These are phyloP conservation scores for Xylariaceae sp. DNA, from an alignment of 2,329 filamentous ascomycete genomes.

Conservation along the genomic window DNA sequence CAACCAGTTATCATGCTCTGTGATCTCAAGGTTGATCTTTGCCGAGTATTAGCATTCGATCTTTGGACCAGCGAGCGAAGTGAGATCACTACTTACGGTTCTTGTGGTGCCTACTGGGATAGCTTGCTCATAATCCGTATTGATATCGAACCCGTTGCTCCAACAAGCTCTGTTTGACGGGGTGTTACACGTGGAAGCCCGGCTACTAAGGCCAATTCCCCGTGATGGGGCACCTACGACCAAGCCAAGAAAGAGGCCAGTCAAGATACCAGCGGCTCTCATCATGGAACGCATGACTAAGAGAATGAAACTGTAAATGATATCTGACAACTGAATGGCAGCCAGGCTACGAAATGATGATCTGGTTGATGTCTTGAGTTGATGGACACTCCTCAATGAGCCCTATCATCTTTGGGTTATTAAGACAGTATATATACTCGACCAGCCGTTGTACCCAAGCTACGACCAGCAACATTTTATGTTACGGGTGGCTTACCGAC, in stretches of 20 bases:
- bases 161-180: constrained; percentile 24
- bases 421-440: too few species aligned
- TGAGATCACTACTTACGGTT: constrained; percentile 10
- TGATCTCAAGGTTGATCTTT: constrained; percentile 22
- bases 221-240: constrained; percentile 11
- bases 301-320: background rate
- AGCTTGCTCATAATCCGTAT: constrained; percentile 24
- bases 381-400: too few species aligned
- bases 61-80: constrained; percentile 34
- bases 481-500: too few species aligned
- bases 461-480: too few species aligned
- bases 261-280: constrained; percentile 1
- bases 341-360: background rate
- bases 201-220: constrained; percentile 5
- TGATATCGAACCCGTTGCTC: constrained; percentile 22
- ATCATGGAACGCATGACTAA: constrained; percentile 8
- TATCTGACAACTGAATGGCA: background rate
- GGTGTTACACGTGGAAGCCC: constrained; percentile 15
- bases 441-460: too few species aligned
- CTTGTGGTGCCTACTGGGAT: constrained; percentile 17
- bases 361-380: too few species aligned
- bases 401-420: too few species aligned
- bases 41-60: background rate
- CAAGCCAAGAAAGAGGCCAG: constrained; percentile 8
- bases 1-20: constrained; percentile 21